These are phyloP conservation scores for Leishmania martiniquensis DNA, from an alignment of 208 protist species.

Conservation along the genomic window DNA sequence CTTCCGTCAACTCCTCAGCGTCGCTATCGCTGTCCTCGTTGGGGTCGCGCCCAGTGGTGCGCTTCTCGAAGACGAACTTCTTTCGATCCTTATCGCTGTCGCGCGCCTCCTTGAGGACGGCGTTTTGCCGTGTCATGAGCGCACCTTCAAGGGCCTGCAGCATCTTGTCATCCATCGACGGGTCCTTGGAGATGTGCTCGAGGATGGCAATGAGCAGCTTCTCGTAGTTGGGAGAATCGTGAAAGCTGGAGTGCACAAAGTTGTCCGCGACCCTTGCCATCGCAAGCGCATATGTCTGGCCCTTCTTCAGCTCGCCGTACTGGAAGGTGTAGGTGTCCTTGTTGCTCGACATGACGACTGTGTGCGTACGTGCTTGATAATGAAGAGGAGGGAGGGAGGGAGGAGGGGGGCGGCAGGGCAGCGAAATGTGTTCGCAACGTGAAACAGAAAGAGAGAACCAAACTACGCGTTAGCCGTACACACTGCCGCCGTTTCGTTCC, in stretches of 20 bases:
- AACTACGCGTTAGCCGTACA: too few relatives aligned
- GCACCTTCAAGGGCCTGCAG: slow-evolving; percentile 47
- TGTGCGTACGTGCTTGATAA: neutral
- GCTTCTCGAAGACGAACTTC: slow-evolving; percentile 51
- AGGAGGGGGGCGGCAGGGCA: too few relatives aligned
- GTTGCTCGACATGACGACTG: slow-evolving; percentile 30
- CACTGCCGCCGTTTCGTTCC: too few relatives aligned
- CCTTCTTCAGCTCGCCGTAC: slow-evolving; percentile 68
- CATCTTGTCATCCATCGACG: slow-evolving; percentile 41
- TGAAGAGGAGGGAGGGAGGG: neutral
- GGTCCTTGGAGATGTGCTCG: slow-evolving; percentile 37
- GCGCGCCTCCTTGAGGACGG: slow-evolving; percentile 64
- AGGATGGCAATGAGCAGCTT: slow-evolving; percentile 55
- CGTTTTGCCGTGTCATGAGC: slow-evolving; percentile 55
- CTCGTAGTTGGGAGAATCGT: slow-evolving; percentile 58
- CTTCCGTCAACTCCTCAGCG: slow-evolving; percentile 38
- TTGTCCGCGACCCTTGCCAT: slow-evolving; percentile 63
- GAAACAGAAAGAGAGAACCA: too few relatives aligned
- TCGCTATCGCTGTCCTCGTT: slow-evolving; percentile 60
- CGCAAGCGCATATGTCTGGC: slow-evolving; percentile 52
- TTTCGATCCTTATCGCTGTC: slow-evolving; percentile 66
- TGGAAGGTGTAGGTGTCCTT: slow-evolving; percentile 79
- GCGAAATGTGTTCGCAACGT: too few relatives aligned
- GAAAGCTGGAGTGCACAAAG: slow-evolving; percentile 63
- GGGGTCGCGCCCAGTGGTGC: slow-evolving; percentile 38